Percentiles rank a stretch among this genome's conserved stretches.
Evolutionary conservation across 176 grass and related monocot genomes (phyloP).

Genomic region (Themeda triandra): DNA sequence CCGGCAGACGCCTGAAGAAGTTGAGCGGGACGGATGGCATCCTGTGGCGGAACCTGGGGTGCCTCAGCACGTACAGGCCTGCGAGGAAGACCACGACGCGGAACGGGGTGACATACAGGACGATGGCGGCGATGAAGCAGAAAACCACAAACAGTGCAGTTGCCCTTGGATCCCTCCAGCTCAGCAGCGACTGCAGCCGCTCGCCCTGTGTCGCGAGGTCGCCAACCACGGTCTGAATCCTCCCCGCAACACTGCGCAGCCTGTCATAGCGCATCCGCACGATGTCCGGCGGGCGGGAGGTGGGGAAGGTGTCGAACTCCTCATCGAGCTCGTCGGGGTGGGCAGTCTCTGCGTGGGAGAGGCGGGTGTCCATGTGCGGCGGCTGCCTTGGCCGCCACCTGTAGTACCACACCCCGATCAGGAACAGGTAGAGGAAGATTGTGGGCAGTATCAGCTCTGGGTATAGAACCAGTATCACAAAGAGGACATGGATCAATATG

Average conservation of each 20-base stretch:
- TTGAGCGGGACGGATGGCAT: constrained; percentile 63
- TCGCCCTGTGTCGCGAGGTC: constrained; percentile 67
- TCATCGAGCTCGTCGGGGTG: constrained; percentile 68
- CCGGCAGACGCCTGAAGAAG: constrained; percentile 70
- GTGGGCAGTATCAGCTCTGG: constrained; percentile 72
- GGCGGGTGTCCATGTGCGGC: constrained; percentile 64
- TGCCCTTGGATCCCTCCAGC: constrained; percentile 68
- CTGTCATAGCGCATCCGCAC: constrained; percentile 58
- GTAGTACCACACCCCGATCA: constrained; percentile 73
- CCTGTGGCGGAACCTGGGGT: constrained; percentile 66
- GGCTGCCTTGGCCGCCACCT: constrained; percentile 61
- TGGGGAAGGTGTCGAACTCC: constrained; percentile 67
- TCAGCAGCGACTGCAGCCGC: constrained; percentile 55
- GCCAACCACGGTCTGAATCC: constrained; percentile 64
- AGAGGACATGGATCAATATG: constrained; percentile 61
- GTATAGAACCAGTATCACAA: constrained; percentile 58
- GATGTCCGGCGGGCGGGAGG: constrained; percentile 38
- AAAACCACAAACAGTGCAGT: constrained; percentile 54
- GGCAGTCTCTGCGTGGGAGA: constrained; percentile 51
- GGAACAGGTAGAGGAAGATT: constrained; percentile 62
- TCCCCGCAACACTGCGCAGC: constrained; percentile 53
- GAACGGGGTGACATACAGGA: constrained; percentile 66
- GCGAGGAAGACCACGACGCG: constrained; percentile 49
- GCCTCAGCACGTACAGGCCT: constrained; percentile 55
- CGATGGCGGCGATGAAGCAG: constrained; percentile 49